Evolutionary conservation across 148 eudicot genomes (phyloP), one percentile per base, ranked within the genome.

Genomic region (Agrostemma githago): DNA sequence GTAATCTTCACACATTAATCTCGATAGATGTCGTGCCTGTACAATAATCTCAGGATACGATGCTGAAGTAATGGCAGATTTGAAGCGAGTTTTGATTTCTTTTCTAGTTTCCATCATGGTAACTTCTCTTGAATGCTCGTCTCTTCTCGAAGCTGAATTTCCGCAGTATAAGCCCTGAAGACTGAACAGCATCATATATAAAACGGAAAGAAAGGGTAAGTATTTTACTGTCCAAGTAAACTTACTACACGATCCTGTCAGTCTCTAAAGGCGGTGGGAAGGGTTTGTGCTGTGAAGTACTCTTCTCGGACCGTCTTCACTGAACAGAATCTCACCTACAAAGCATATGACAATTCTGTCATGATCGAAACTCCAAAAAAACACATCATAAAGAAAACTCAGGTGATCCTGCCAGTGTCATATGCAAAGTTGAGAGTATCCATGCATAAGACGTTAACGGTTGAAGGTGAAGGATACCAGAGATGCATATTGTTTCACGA

Each of bases 311-410:
- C 88, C 4, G 82, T 82, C 76, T 88, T 81, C 76, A 78, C 86
- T 1, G 96, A 85, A 84, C 97, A 94, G 80, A 91, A 94, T 77
- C 89, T 87, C 75, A 83, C 98, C 98, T 94, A 74, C 40, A 56
- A 20, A 59, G 5, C 43, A 73, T 48, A 73, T 48, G n/a, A 48
- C 3, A 11, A 58, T 15, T 56, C 48, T 61, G 40, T 72, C 57
- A 19, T 68, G 71, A 43, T 6, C 0, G 11, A 26, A 4, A 10
- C 10, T 21, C 65, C 9, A 38, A 62, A 21, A 10, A 11, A 48
- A 48, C 8, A 6, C 12, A 48, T 48, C 54, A 48, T 48, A 48
- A 48, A 48, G 12, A 48, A 15, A 48, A 48, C 14, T 48, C 54
- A 9, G 54, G 15, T 44, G 8, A 5, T 44, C 51, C 51, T 2